Evolutionary conservation across 2,329 filamentous ascomycete species (phyloP), one percentile per base, ranked within the genome.

Genomic region (Dothistroma pini): DNA sequence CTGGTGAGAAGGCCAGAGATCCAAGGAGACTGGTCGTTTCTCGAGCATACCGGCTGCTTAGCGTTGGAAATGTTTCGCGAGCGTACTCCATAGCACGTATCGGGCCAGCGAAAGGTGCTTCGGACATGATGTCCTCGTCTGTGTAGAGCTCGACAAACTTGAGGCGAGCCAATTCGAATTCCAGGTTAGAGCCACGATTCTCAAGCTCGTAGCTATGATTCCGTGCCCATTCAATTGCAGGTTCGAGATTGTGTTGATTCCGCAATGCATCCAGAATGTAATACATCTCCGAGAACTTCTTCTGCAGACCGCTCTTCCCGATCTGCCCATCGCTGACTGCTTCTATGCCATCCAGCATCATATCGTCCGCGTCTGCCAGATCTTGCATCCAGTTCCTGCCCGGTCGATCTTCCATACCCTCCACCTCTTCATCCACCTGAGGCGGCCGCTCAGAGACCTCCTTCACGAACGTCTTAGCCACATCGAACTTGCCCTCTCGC

Each of bases 91-190:
- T 79, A 1, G 95, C 95, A 19, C 83, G 82, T 1, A 80, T 68
- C 0, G 83, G 82, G 0, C 87, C 88, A 58, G 85, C 84, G 49
- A 79, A 76, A 10, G 71, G 53, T 29, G 73, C 79, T 9, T 85
- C 81, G 0, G 86, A 62, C 66, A 68, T 67, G 51, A 60, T 35
- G 25, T 68, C 62, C 11, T 64, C 62, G 22, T 64, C 51, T 64
- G 89, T 86, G 76, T 96, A 96, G 0, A 97, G 83, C 84, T 90
- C 93, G 35, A 97, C 84, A 69, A 90, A 99, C 68, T 96, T 91
- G 19, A 97, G 81, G 66, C 91, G 89, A 77, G 88, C 91, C 1
- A 99, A 86, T 71, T 99, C 93, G 66, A 97, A 99, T 74, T 97
- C 93, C 1, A 99, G 84, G 69, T 96, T 96, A 71, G 91, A 96